Conservation (phyloP, 306 rosid species). For the Prunus mongolica region DNA sequence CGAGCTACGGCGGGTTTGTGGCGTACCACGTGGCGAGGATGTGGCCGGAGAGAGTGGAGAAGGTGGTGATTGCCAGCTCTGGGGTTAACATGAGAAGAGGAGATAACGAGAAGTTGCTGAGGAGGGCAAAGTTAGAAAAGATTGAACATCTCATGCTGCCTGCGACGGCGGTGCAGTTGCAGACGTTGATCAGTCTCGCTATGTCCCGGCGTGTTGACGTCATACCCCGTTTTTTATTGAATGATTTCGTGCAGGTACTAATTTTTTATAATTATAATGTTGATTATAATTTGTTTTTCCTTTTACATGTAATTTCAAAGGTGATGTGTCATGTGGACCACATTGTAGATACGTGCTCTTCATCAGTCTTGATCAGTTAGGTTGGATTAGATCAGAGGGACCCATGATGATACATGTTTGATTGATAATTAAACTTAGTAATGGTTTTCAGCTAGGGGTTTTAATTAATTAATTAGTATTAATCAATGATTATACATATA, state of each 20-base stretch:
- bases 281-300: too few species aligned
- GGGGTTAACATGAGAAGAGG: constrained; percentile 58
- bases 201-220: constrained; percentile 14
- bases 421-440: not conserved
- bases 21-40: constrained; percentile 64
- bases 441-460: not conserved
- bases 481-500: too few species aligned
- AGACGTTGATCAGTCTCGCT: constrained; percentile 45
- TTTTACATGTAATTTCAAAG: too few species aligned
- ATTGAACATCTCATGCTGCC: constrained; percentile 78
- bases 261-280: too few species aligned
- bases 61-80: constrained; percentile 85
- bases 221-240: constrained; percentile 58
- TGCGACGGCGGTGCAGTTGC: constrained; percentile 44
- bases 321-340: not conserved
- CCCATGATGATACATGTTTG: not conserved
- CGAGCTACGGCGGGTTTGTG: constrained; percentile 89
- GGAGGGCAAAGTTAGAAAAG: constrained; percentile 47
- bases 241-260: constrained; percentile 46
- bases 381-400: not conserved
- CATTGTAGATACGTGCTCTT: not conserved
- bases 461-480: too few species aligned
- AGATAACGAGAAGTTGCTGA: constrained; percentile 42
- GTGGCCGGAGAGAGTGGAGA: constrained; percentile 64
- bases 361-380: not conserved